Conservation (phyloP, 2,329 filamentous ascomycete genomes). For the Fusarium neocosmosporiellum region DNA sequence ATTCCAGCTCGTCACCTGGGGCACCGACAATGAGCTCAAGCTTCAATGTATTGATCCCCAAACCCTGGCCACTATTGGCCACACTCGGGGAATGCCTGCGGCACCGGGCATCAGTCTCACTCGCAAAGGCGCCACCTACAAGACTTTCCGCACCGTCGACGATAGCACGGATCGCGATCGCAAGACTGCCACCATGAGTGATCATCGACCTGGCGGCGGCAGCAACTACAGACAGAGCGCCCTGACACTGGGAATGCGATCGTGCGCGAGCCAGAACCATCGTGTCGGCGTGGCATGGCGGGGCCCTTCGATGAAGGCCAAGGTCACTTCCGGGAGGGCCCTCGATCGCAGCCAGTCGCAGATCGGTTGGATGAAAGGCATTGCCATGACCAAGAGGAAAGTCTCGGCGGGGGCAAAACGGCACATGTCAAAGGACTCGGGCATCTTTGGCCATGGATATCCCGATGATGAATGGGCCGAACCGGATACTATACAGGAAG, state of each 20-base stretch:
- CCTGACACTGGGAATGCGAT: constrained; percentile 57
- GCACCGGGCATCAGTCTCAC: constrained; percentile 77
- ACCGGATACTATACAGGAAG: constrained; percentile 72
- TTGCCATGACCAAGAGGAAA: constrained; percentile 70
- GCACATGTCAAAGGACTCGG: constrained; percentile 63
- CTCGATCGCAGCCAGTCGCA: constrained; percentile 64
- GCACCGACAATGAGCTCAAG: constrained; percentile 83
- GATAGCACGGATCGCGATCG: constrained; percentile 68
- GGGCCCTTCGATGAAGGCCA: constrained; percentile 70
- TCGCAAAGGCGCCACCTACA: constrained; percentile 85
- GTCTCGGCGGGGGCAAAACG: constrained; percentile 55
- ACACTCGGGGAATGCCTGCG: constrained; percentile 74
- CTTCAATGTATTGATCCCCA: constrained; percentile 78
- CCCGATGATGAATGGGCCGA: constrained; percentile 69
- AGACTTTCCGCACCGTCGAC: constrained; percentile 82
- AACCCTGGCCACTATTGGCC: constrained; percentile 75
- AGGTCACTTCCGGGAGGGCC: constrained; percentile 54
- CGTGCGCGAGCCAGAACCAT: constrained; percentile 43
- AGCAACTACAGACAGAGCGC: constrained; percentile 57
- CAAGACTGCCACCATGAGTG: constrained; percentile 70
- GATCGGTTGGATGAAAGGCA: constrained; percentile 77
- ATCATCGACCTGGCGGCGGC: constrained; percentile 61
- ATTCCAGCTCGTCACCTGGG: constrained; percentile 94
- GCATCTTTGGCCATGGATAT: constrained; percentile 62
- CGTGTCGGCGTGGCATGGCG: constrained; percentile 59